Evolutionary conservation across 192 early-diverging fungal genomes (phyloP).

Genomic region (Glomus cerebriforme): DNA sequence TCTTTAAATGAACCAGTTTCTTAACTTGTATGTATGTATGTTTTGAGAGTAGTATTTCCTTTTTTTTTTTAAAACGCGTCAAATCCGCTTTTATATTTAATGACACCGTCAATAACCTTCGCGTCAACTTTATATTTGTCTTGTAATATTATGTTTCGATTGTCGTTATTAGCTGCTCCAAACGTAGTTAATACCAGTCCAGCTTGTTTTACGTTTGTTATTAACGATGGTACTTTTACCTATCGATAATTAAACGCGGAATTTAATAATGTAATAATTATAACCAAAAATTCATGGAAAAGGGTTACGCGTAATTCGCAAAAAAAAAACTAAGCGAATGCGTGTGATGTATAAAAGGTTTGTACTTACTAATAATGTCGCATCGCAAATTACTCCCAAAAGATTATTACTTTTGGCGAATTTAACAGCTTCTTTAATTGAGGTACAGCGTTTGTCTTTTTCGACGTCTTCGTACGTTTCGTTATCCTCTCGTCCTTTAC

Average conservation of each 20-base stretch:
- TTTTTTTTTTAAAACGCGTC: neutral
- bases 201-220: conserved; percentile 90
- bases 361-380: conserved; percentile 77
- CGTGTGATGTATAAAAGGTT: neutral
- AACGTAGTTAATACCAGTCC: conserved; percentile 91
- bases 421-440: conserved; percentile 92
- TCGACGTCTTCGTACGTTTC: conserved; percentile 36
- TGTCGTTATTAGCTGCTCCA: conserved; percentile 74
- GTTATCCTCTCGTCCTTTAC: conserved; percentile 12
- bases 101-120: conserved; percentile 71
- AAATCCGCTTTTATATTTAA: conserved; percentile 43
- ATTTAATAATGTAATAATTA: neutral
- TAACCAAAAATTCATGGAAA: neutral
- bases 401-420: conserved; percentile 93
- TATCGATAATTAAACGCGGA: conserved; percentile 35
- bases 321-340: neutral
- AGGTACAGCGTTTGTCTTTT: conserved; percentile 53
- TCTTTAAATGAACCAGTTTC: neutral
- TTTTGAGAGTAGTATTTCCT: neutral
- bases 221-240: conserved; percentile 89
- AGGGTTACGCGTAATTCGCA: neutral
- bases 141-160: conserved; percentile 67
- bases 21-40: neutral
- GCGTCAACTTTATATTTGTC: conserved; percentile 89
- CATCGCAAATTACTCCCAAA: conserved; percentile 90